A percentile compares a stretch with the other conserved stretches of the same genome.
Evolutionary conservation across 2,329 filamentous ascomycete species (phyloP).

Genomic region (Botryosphaeria dothidea): DNA sequence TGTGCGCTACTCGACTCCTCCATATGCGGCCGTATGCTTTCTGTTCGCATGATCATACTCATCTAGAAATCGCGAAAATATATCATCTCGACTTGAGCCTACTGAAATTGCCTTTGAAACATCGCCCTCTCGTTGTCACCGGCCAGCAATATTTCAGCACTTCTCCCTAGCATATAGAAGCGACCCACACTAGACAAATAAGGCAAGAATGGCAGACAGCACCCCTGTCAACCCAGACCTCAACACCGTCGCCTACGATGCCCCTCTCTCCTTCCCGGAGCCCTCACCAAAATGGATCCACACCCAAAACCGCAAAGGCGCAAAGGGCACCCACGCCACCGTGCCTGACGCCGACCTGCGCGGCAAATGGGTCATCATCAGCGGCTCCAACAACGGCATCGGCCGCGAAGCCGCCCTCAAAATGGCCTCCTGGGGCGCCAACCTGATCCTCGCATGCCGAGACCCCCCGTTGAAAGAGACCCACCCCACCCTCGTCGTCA

Average conservation of each 20-base stretch:
- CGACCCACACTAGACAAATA: background rate
- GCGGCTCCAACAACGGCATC: slow-evolving; percentile 30
- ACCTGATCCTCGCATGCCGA: slow-evolving; percentile 30
- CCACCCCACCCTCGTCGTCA: slow-evolving; percentile 26
- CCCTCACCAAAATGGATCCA: slow-evolving; percentile 12
- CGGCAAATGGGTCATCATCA: slow-evolving; percentile 24
- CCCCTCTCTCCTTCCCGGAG: slow-evolving; percentile 15
- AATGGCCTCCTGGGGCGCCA: slow-evolving; percentile 30
- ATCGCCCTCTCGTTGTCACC: no score
- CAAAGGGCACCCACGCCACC: background rate
- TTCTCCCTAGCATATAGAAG: background rate
- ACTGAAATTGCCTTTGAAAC: no score
- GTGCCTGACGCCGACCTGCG: slow-evolving; percentile 18
- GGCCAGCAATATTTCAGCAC: background rate
- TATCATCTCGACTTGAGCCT: background rate
- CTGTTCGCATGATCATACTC: background rate
- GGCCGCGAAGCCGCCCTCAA: slow-evolving; percentile 28
- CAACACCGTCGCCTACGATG: slow-evolving; percentile 19
- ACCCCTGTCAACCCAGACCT: slow-evolving; percentile 5
- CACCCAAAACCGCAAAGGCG: slow-evolving; percentile 17
- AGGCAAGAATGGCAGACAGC: background rate
- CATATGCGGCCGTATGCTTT: background rate
- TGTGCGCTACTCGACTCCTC: background rate
- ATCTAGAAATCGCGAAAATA: background rate
- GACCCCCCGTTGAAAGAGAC: slow-evolving; percentile 26